Evolutionary conservation across 2,329 filamentous ascomycete genomes (phyloP).

Genomic region (Fusarium sp.): DNA sequence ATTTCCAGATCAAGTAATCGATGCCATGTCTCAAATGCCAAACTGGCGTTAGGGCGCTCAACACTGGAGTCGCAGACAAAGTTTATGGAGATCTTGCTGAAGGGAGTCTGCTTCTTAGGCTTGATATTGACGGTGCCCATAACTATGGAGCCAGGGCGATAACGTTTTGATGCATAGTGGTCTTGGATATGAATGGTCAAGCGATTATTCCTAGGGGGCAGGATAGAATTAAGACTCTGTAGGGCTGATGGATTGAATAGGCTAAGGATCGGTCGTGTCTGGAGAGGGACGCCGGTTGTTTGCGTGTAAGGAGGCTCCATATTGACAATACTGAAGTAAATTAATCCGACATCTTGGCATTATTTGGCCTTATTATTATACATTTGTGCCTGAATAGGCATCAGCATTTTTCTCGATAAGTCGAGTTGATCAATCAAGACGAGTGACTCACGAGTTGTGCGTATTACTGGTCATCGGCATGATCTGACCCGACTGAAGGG

Average conservation of each 20-base stretch:
- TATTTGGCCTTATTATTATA: conserved; percentile 4
- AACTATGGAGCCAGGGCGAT: conserved; percentile 8
- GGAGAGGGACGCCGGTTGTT: conserved; percentile 15
- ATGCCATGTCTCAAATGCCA: conserved; percentile 23
- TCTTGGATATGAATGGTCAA: conserved; percentile 7
- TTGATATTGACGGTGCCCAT: conserved; percentile 17
- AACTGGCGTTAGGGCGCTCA: conserved; percentile 7
- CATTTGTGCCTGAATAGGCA: background rate
- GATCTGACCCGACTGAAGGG: conserved; percentile 5
- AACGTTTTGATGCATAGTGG: conserved; percentile 24
- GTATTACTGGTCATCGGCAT: conserved; percentile 5
- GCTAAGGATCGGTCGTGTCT: conserved; percentile 21
- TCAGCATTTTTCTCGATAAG: background rate
- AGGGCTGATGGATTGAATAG: conserved; percentile 13
- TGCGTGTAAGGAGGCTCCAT: conserved; percentile 23
- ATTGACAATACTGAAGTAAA: background rate
- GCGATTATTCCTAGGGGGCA: background rate
- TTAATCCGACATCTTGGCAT: background rate
- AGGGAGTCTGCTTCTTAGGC: conserved; percentile 9
- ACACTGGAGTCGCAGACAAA: conserved; percentile 23
- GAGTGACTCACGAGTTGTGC: conserved; percentile 9
- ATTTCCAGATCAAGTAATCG: conserved; percentile 19
- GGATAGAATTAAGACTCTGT: conserved; percentile 9
- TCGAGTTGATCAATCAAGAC: background rate
- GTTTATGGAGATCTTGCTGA: conserved; percentile 12